Conservation (phyloP, 148 eudicot species). For the Cornus florida region DNA sequence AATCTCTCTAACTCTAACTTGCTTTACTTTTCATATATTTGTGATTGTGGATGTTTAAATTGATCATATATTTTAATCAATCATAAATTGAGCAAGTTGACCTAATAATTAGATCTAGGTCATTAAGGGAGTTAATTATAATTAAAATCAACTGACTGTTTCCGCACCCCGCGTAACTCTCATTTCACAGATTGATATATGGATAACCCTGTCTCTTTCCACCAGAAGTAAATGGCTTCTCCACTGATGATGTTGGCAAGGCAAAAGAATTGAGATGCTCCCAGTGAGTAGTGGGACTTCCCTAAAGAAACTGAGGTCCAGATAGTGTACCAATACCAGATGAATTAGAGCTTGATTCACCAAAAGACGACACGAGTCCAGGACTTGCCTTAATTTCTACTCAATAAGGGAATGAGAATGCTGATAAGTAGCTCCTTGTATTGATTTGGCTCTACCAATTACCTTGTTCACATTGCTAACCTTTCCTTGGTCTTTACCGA, state of each 20-base stretch:
- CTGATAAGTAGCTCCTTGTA: conserved; percentile 30
- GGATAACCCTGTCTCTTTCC: conserved; percentile 32
- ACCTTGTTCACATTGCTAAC: conserved; percentile 18
- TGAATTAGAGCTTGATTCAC: conserved; percentile 34
- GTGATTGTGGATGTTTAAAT: too few species aligned
- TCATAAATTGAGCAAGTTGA: too few species aligned
- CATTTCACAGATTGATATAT: too few species aligned
- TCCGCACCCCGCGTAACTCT: too few species aligned
- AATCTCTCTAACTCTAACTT: too few species aligned
- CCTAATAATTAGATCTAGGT: too few species aligned
- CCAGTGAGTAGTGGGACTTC: conserved; percentile 43
- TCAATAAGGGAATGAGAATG: conserved; percentile 34
- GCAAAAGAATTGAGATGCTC: conserved; percentile 34
- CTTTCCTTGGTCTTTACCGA: conserved; percentile 43
- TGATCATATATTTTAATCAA: too few species aligned
- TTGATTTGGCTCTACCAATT: conserved; percentile 11
- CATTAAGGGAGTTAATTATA: too few species aligned
- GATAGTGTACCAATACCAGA: conserved; percentile 44
- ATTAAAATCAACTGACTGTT: too few species aligned
- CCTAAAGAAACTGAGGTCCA: conserved; percentile 64
- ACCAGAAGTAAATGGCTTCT: conserved; percentile 22
- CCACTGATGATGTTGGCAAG: conserved; percentile 36
- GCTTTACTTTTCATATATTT: too few species aligned
- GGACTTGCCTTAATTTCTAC: conserved; percentile 34
- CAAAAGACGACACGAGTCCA: conserved; percentile 34